phyloP scores from a whole-genome alignment of 495 filamentous ascomycete genomes.

The Lophiostoma macrostomum region DNA sequence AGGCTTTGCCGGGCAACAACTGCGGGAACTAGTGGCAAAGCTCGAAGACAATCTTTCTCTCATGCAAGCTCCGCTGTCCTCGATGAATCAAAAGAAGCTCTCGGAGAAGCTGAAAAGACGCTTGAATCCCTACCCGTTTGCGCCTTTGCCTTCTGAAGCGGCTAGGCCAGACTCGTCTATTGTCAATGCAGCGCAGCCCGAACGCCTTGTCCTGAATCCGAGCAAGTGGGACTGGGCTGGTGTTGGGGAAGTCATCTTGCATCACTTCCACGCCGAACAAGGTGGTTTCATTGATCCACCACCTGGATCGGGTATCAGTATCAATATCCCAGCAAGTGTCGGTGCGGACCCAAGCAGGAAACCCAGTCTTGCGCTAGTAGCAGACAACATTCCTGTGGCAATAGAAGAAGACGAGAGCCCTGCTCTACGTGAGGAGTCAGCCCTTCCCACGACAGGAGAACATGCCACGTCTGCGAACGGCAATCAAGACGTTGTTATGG shows the following conservation, averaged over 20 bases:
- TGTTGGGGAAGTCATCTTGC: constrained; percentile 57
- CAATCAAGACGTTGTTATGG: constrained; percentile 18
- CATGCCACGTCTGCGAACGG: neutral
- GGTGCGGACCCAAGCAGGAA: constrained; percentile 30
- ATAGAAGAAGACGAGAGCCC: neutral
- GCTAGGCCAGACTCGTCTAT: neutral
- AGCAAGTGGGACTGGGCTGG: constrained; percentile 49
- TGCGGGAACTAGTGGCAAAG: constrained; percentile 59
- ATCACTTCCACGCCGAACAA: constrained; percentile 48
- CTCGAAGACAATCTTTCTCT: constrained; percentile 72
- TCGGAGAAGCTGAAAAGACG: constrained; percentile 61
- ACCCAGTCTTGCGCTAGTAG: neutral
- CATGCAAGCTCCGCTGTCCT: constrained; percentile 62
- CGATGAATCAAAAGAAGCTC: constrained; percentile 60
- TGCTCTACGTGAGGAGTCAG: neutral
- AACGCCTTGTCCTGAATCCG: constrained; percentile 28
- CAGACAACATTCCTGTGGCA: neutral
- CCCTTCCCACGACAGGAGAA: neutral
- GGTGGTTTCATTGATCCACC: constrained; percentile 36
- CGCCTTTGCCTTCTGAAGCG: constrained; percentile 50
- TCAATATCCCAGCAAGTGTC: constrained; percentile 39
- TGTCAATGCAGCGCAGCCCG: constrained; percentile 17
- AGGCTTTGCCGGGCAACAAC: constrained; percentile 73
- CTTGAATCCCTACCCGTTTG: constrained; percentile 73
- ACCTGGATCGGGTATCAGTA: constrained; percentile 37